Evolutionary conservation across 768 basidiomycete genomes (phyloP).

Genomic region (Kwoniella botswanensis): DNA sequence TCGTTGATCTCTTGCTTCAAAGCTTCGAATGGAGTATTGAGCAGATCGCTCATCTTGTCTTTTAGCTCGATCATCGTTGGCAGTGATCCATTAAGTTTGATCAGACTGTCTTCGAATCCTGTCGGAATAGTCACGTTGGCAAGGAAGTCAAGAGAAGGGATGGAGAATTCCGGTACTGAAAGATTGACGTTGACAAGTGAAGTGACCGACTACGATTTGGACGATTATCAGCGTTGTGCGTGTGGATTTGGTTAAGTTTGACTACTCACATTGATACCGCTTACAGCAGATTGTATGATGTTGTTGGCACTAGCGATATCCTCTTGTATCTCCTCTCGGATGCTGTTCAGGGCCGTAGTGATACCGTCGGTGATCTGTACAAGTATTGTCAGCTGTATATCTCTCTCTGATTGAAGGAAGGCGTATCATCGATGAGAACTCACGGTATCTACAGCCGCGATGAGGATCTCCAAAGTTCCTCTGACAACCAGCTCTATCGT

Average conservation of each 20-base stretch:
- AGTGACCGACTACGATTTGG: constrained; percentile 62
- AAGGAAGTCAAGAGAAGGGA: constrained; percentile 75
- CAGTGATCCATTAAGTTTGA: constrained; percentile 76
- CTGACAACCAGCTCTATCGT: constrained; percentile 87
- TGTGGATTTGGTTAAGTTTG: no score
- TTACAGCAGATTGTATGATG: constrained; percentile 68
- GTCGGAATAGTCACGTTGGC: constrained; percentile 80
- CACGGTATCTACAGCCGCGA: constrained; percentile 82
- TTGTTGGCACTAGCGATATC: constrained; percentile 73
- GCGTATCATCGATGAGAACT: constrained; percentile 42
- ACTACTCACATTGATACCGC: constrained; percentile 67
- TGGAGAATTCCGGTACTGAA: constrained; percentile 69
- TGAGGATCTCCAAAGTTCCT: constrained; percentile 77
- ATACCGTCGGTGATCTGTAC: constrained; percentile 74
- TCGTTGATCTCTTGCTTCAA: constrained; percentile 88
- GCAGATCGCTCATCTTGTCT: constrained; percentile 67
- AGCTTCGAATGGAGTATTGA: constrained; percentile 76
- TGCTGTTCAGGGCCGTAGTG: constrained; percentile 64
- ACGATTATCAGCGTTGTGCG: neutral
- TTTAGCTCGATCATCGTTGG: constrained; percentile 80
- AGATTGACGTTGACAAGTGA: constrained; percentile 65
- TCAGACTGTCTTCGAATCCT: constrained; percentile 73
- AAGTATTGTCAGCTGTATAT: neutral
- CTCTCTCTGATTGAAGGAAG: constrained; percentile 2
- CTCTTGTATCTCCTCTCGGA: constrained; percentile 75